Percentiles rank a stretch among this genome's conserved stretches.
Conservation (phyloP, 345 rosid species). For the Pugionium cornutum region DNA sequence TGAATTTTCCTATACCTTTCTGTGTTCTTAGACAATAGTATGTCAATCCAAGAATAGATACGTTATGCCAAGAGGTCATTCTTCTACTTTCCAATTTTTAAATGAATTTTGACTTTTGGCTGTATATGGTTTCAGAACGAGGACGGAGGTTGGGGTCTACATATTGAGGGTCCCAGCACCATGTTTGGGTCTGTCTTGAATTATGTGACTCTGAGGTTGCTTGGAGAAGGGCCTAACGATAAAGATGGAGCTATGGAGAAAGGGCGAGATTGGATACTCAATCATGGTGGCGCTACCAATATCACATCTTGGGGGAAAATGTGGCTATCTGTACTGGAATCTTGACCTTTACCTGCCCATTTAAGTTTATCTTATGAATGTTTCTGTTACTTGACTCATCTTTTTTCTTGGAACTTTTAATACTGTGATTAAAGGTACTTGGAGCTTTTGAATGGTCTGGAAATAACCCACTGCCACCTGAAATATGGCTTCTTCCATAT, state of each 20-base stretch:
- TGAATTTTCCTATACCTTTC: background rate
- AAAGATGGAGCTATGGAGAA: slow-evolving; percentile 80
- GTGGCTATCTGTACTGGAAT: slow-evolving; percentile 93
- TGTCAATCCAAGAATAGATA: slow-evolving; percentile 2
- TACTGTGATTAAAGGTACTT: slow-evolving; percentile 59
- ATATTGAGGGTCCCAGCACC: slow-evolving; percentile 96
- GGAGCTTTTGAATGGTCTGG: slow-evolving; percentile 98
- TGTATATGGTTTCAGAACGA: slow-evolving; percentile 59
- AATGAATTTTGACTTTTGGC: slow-evolving; percentile 2
- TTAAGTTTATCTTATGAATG: slow-evolving; percentile 14
- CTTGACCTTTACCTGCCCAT: slow-evolving; percentile 19
- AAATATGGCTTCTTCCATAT: slow-evolving; percentile 97
- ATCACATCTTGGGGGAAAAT: slow-evolving; percentile 96
- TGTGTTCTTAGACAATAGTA: slow-evolving; percentile 14
- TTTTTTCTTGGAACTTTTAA: slow-evolving; percentile 21
- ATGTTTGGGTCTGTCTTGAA: slow-evolving; percentile 94
- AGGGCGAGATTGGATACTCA: slow-evolving; percentile 83
- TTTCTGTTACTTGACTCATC: slow-evolving; percentile 15
- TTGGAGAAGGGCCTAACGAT: slow-evolving; percentile 91
- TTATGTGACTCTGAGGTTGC: slow-evolving; percentile 86
- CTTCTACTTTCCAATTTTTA: background rate
- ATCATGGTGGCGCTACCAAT: slow-evolving; percentile 89
- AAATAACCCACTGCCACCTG: slow-evolving; percentile 96
- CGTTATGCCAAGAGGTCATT: too few relatives aligned
- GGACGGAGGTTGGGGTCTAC: slow-evolving; percentile 99